Percentiles rank a stretch among this genome's conserved stretches.
These are phyloP conservation scores for Fonticula alba DNA, from an alignment of 78 protist species.

Conservation along the genomic window DNA sequence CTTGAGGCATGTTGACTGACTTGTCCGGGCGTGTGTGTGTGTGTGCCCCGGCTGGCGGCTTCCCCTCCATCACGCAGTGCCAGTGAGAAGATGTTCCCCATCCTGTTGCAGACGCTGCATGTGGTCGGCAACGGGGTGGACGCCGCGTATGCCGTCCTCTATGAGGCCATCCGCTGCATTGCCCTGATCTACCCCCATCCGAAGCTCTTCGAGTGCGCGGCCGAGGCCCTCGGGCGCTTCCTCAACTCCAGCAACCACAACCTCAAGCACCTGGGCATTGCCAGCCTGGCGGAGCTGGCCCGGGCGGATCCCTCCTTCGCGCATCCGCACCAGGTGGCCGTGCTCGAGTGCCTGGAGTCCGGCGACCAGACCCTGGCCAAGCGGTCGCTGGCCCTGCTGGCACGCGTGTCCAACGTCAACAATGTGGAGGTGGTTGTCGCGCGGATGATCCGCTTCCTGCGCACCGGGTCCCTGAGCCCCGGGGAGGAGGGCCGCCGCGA, in stretches of 20 bases:
- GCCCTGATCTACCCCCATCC: slow-evolving; percentile 59
- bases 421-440: slow-evolving; percentile 52
- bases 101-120: slow-evolving; percentile 33
- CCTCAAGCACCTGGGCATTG: slow-evolving; percentile 73
- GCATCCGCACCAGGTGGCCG: slow-evolving; percentile 51
- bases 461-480: slow-evolving; percentile 13
- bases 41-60: too few species aligned
- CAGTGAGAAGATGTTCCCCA: slow-evolving; percentile 34
- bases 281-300: slow-evolving; percentile 53
- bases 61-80: too few species aligned
- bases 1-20: too few species aligned
- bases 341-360: slow-evolving; percentile 77
- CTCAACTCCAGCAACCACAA: slow-evolving; percentile 47
- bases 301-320: slow-evolving; percentile 54
- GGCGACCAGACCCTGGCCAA: slow-evolving; percentile 51
- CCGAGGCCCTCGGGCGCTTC: slow-evolving; percentile 37
- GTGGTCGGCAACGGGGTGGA: slow-evolving; percentile 52
- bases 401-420: slow-evolving; percentile 55
- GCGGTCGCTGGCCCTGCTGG: slow-evolving; percentile 64
- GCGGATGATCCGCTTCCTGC: slow-evolving; percentile 25
- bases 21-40: too few species aligned
- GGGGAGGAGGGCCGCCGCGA: slow-evolving; percentile 39
- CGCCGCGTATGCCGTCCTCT: slow-evolving; percentile 65
- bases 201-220: slow-evolving; percentile 40
- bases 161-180: slow-evolving; percentile 61